These are phyloP conservation scores for Massariosphaeria phaeospora DNA, from an alignment of 495 filamentous ascomycete species.

Conservation along the genomic window DNA sequence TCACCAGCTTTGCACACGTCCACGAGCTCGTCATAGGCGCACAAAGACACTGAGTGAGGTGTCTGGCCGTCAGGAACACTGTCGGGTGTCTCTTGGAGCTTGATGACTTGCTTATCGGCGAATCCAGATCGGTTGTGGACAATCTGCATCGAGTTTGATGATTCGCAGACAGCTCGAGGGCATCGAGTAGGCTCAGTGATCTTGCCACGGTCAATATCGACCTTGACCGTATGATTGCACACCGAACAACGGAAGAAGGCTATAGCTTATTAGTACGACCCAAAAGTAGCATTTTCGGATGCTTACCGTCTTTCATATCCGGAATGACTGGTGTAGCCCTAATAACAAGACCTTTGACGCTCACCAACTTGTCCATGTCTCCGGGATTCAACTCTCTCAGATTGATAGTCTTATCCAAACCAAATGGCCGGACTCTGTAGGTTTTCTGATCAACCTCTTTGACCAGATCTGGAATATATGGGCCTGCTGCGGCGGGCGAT, in stretches of 20 bases:
- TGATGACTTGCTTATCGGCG: constrained; percentile 97
- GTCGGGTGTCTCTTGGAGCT: constrained; percentile 96
- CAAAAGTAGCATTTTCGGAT: neutral
- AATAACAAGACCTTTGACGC: constrained; percentile 95
- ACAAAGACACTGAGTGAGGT: constrained; percentile 95
- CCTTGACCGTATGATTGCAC: constrained; percentile 84
- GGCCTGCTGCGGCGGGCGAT: constrained; percentile 23
- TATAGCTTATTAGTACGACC: constrained; percentile 9
- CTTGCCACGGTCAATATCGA: constrained; percentile 89
- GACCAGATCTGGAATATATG: constrained; percentile 56
- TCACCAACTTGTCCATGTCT: constrained; percentile 95
- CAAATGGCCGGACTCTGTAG: constrained; percentile 85
- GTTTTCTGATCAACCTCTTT: constrained; percentile 61
- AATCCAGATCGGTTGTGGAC: constrained; percentile 94
- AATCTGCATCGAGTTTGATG: constrained; percentile 94
- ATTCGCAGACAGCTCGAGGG: constrained; percentile 74
- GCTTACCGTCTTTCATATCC: constrained; percentile 83
- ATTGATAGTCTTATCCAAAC: constrained; percentile 81
- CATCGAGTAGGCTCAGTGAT: constrained; percentile 92
- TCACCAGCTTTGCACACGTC: constrained; percentile 98
- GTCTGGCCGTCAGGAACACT: constrained; percentile 91
- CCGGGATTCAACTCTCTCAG: constrained; percentile 92
- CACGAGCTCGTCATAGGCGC: constrained; percentile 93
- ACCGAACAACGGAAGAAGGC: constrained; percentile 87
- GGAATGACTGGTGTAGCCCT: constrained; percentile 93